Evolutionary conservation across 306 rosid genomes (phyloP).

Genomic region (Boehmeria nivea): DNA sequence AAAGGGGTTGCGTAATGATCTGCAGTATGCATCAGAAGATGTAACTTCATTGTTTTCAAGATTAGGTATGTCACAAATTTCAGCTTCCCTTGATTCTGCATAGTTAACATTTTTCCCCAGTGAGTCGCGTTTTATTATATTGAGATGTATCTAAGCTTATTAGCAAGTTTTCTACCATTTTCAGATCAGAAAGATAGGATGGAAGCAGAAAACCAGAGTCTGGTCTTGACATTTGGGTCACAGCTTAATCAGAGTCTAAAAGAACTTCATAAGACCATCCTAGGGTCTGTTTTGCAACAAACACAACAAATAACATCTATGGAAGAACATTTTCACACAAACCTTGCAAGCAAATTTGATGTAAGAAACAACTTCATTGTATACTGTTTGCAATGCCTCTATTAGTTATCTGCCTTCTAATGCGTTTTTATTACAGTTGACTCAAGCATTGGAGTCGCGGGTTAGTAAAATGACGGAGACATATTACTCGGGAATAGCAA

Average conservation of each 20-base stretch:
- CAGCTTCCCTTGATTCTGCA: too few relatives aligned
- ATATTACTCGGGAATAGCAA: conserved; percentile 55
- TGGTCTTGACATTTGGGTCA: conserved; percentile 61
- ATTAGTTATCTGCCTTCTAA: conserved; percentile 1
- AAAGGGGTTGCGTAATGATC: conserved; percentile 59
- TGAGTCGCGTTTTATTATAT: background rate
- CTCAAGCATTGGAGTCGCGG: conserved; percentile 60
- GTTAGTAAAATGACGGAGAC: conserved; percentile 60
- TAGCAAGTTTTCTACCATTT: background rate
- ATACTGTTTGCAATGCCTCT: conserved; percentile 1
- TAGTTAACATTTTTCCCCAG: background rate
- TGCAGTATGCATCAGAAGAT: conserved; percentile 70
- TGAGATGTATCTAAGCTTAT: background rate
- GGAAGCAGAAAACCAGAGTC: conserved; percentile 61
- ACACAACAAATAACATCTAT: conserved; percentile 60
- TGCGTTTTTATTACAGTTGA: conserved; percentile 42
- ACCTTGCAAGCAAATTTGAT: conserved; percentile 65
- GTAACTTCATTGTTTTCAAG: conserved; percentile 47
- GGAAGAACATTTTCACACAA: conserved; percentile 59
- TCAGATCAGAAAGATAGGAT: conserved; percentile 67
- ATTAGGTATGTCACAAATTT: conserved; percentile 46
- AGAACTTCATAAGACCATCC: conserved; percentile 56
- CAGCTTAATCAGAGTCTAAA: conserved; percentile 57
- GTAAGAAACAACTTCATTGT: conserved; percentile 44
- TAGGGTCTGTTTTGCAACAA: conserved; percentile 73